These are phyloP conservation scores for Leccinum obscurum DNA, from an alignment of 768 basidiomycete genomes.

Conservation along the genomic window DNA sequence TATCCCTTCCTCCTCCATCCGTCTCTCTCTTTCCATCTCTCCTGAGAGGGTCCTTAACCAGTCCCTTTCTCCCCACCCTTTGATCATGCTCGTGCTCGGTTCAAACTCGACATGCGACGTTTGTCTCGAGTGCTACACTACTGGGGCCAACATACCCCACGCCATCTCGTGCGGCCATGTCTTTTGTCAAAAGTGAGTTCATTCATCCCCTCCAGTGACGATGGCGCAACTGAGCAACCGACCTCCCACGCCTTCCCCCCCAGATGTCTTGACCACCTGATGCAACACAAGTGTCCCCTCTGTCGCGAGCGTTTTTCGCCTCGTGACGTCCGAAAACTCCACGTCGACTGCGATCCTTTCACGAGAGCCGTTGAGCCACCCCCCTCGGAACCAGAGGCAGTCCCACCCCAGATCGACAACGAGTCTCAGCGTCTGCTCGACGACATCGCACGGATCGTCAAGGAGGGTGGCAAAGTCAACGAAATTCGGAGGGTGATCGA, in stretches of 20 bases:
- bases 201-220: slow-evolving; percentile 19
- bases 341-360: slow-evolving; percentile 53
- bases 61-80: slow-evolving; percentile 25
- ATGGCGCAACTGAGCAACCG: slow-evolving; percentile 8
- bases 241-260: not conserved
- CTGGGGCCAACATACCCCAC: slow-evolving; percentile 55
- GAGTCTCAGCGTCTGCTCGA: slow-evolving; percentile 55
- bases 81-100: slow-evolving; percentile 65
- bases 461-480: slow-evolving; percentile 54
- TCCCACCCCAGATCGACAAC: slow-evolving; percentile 33
- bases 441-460: slow-evolving; percentile 53
- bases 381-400: slow-evolving; percentile 27
- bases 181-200: slow-evolving; percentile 51
- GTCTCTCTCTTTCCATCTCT: slow-evolving; percentile 6
- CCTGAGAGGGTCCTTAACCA: slow-evolving; percentile 35
- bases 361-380: slow-evolving; percentile 16
- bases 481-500: slow-evolving; percentile 51
- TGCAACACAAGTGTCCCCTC: slow-evolving; percentile 55
- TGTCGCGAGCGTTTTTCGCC: slow-evolving; percentile 57
- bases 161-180: slow-evolving; percentile 72
- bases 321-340: slow-evolving; percentile 51
- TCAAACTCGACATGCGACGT: slow-evolving; percentile 72
- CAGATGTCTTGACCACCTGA: slow-evolving; percentile 58
- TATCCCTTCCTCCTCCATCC: slow-evolving; percentile 12
- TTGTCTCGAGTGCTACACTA: slow-evolving; percentile 64